These are phyloP conservation scores for Aspergillus calidoustus DNA, from an alignment of 2,329 filamentous ascomycete species.

Conservation along the genomic window DNA sequence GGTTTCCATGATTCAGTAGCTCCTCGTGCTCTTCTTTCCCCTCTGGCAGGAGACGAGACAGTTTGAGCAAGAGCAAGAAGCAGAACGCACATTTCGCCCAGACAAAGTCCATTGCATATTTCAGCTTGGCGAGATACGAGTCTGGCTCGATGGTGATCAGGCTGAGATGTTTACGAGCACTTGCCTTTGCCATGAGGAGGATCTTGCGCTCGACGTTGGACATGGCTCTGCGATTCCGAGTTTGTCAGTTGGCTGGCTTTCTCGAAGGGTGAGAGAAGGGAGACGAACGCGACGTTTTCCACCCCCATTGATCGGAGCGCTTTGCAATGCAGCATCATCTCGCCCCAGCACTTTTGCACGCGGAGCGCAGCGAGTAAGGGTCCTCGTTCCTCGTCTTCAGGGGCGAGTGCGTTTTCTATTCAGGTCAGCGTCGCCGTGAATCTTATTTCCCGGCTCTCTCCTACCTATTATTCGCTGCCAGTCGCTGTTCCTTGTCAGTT, in stretches of 20 bases:
- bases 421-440: neutral
- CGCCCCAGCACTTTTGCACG: conserved; percentile 59
- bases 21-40: conserved; percentile 42
- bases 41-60: conserved; percentile 56
- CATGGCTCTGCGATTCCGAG: conserved; percentile 46
- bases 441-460: too few species aligned
- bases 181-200: conserved; percentile 55
- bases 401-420: conserved; percentile 33
- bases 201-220: conserved; percentile 53
- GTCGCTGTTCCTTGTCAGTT: too few species aligned
- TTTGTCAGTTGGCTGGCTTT: too few species aligned
- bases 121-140: conserved; percentile 56
- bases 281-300: conserved; percentile 51
- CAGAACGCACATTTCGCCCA: conserved; percentile 64
- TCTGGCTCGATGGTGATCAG: conserved; percentile 53
- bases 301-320: conserved; percentile 55
- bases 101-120: conserved; percentile 62
- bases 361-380: conserved; percentile 53
- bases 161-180: conserved; percentile 56
- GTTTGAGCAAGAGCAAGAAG: conserved; percentile 59
- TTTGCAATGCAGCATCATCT: conserved; percentile 58
- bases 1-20: conserved; percentile 50
- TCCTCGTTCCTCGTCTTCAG: conserved; percentile 37
- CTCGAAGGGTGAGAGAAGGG: neutral
- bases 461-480: conserved; percentile 45